phyloP scores from a whole-genome alignment of 1,139 yeast genomes.

The Yarrowia galli region DNA sequence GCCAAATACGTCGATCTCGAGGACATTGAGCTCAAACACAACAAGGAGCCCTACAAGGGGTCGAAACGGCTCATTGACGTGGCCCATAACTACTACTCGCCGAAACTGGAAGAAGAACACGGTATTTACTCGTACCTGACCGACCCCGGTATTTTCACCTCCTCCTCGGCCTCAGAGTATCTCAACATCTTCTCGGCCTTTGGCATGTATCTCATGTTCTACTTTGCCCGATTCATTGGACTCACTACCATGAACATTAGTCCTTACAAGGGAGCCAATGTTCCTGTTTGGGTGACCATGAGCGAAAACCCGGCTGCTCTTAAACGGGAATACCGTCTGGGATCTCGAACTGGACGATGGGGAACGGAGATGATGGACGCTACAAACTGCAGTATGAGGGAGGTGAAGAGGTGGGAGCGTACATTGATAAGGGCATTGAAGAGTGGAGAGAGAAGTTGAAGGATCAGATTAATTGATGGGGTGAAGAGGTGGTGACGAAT shows the following conservation, averaged over 20 bases:
- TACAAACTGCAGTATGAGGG: conserved; percentile 63
- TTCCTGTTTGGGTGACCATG: conserved; percentile 70
- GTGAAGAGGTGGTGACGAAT: too few relatives aligned
- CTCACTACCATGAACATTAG: conserved; percentile 87
- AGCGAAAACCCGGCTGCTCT: conserved; percentile 57
- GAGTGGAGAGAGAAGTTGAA: conserved; percentile 76
- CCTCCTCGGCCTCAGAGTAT: conserved; percentile 78
- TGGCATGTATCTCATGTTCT: conserved; percentile 85
- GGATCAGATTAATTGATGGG: conserved; percentile 59
- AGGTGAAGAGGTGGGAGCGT: conserved; percentile 65
- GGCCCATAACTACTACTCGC: conserved; percentile 74
- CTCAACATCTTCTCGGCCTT: conserved; percentile 79
- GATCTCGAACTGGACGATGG: conserved; percentile 69
- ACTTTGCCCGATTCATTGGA: conserved; percentile 81
- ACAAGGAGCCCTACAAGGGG: conserved; percentile 83
- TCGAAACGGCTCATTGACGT: conserved; percentile 89
- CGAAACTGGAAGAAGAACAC: conserved; percentile 55
- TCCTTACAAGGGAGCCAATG: conserved; percentile 89
- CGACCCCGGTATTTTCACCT: conserved; percentile 94
- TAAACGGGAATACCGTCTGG: conserved; percentile 67
- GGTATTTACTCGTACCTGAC: conserved; percentile 76
- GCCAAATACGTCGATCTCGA: conserved; percentile 72
- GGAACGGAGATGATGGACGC: conserved; percentile 71
- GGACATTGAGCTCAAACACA: conserved; percentile 73
- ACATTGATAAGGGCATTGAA: conserved; percentile 60